Evolutionary conservation across 1,284 basidiomycete species (phyloP), one percentile per base, ranked within the genome.

Genomic region (Leccinum fuscescens): DNA sequence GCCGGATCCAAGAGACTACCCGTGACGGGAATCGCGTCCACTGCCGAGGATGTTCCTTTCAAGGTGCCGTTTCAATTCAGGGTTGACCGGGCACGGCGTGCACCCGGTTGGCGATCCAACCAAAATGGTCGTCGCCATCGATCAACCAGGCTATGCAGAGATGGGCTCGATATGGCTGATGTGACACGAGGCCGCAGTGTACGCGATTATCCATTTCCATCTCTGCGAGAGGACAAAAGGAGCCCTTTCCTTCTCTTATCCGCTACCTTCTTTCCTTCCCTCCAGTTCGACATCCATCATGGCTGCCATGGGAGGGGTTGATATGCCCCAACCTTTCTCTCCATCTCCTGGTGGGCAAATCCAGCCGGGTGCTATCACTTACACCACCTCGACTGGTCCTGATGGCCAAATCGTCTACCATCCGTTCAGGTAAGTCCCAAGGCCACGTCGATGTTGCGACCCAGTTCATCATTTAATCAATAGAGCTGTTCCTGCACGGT

Each of bases 401-500:
- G 84, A 89, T 76, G 89, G 89, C 8, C 77, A 80, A 66, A 63
- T 83, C 37, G 69, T 80, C 53, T 91, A 90, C 70, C 86, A 89
- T 67, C 80, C 85, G 4, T 91, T 89, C 82, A 89, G 78, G 88
- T 88, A 68, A 66, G 84, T 72, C 58, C 39, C 54, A 53, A 20
- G 12, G 29, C n/a, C 46, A 4, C 57, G 24, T 55, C 49, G 42
- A 42, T 44, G 52, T 33, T 51, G 55, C 44, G 44, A 61, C 53
- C 65, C 53, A 57, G 69, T 62, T 63, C 61, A 66, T 57, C 56
- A 50, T 59, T 56, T n/a, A 59, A 64, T 60, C 46, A 27, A 50
- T 55, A 89, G 88, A 74, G 88, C 87, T 59, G 85, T 89, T 35
- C 73, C 84, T 63, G 88, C 86, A 33, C 87, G 85, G 88, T 88